Base-by-base conservation (phyloP, 1,284 basidiomycete genomes). In the Apiotrichum mycotoxinovorans region DNA sequence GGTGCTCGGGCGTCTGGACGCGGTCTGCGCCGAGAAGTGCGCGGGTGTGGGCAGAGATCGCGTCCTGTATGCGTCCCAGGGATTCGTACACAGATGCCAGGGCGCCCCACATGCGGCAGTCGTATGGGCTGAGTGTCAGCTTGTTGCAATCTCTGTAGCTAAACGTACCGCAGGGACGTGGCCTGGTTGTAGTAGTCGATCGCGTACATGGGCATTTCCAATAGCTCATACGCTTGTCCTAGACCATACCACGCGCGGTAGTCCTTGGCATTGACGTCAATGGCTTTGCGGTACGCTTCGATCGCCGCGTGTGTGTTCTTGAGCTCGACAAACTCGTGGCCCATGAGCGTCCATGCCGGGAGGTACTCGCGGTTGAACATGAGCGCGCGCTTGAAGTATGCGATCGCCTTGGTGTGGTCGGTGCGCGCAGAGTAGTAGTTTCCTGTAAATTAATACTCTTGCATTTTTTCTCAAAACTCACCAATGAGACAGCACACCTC, bases 301-400 rank as follows among this genome's bases (percentile, higher is more conserved):
- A 98, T 95, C 1, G 96, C 96, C 2, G 96, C 95, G 80, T 98
- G 94, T 18, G 91, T 91, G 77, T 99, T 98, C 78, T 98, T 98
- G 83, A 98, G 86, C 79, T 98, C 96, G 54, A 98, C 88, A 71
- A 92, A 98, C 75, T 98, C 96, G 75, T 98, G 96, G 0, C 96
- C 96, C 87, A 99, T 92, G 61, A 98, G 77, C n/a, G 95, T 98
- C 96, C 96, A 99, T 4, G 96, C 96, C 3, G 91, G 88, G 23
- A 98, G 82, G 76, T 94, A 98, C 7, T 90, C 92, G 61, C 89
- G 84, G 76, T 99, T 95, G 50, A 99, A 84, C 67, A 94, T 87
- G 20, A 95, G 89, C 11, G 95, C 94, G 57, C 94, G 84, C 64
- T 88, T 84, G 78, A 98, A 98, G 75, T 97, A 96, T 68, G 89